Evolutionary conservation across 805 yeast species (phyloP).

Genomic region (Huiozyma naganishii): DNA sequence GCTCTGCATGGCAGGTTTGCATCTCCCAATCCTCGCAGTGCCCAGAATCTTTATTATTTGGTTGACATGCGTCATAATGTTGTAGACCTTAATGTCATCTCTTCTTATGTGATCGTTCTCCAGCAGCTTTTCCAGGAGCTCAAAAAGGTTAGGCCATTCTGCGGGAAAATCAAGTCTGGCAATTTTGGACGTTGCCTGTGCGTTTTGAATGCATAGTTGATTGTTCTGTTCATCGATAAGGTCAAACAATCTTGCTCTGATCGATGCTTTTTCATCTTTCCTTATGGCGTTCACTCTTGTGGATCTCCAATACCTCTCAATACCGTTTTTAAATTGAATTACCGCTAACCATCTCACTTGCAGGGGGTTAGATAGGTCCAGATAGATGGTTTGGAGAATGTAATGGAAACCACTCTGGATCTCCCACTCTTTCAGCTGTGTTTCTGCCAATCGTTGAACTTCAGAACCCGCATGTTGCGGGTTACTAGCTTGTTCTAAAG

Average conservation of each 20-base stretch:
- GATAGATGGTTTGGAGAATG: conserved; percentile 48
- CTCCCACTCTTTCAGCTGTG: conserved; percentile 63
- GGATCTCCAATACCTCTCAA: conserved; percentile 76
- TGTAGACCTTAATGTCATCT: conserved; percentile 46
- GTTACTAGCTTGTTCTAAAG: conserved; percentile 40
- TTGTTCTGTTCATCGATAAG: conserved; percentile 58
- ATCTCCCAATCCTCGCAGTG: conserved; percentile 71
- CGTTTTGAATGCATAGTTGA: conserved; percentile 72
- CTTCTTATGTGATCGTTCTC: conserved; percentile 34
- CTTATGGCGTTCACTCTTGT: conserved; percentile 44
- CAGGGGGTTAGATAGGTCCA: conserved; percentile 45
- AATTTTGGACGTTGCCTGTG: conserved; percentile 69
- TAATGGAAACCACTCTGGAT: conserved; percentile 46
- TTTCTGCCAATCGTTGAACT: conserved; percentile 55
- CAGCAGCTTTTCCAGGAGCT: conserved; percentile 40
- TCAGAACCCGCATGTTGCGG: conserved; percentile 36
- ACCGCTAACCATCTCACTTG: conserved; percentile 79
- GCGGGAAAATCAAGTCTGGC: conserved; percentile 77
- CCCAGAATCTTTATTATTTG: conserved; percentile 69
- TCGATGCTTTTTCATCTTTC: conserved; percentile 59
- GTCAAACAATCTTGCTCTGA: conserved; percentile 47
- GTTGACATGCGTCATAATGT: conserved; percentile 55
- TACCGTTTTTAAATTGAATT: conserved; percentile 79
- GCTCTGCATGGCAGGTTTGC: conserved; percentile 65
- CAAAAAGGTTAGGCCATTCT: conserved; percentile 78